A percentile compares a stretch with the other conserved stretches of the same genome.
These are phyloP conservation scores for Aristolochia fimbriata DNA, from an alignment of 164 flowering plant genomes.

Conservation along the genomic window DNA sequence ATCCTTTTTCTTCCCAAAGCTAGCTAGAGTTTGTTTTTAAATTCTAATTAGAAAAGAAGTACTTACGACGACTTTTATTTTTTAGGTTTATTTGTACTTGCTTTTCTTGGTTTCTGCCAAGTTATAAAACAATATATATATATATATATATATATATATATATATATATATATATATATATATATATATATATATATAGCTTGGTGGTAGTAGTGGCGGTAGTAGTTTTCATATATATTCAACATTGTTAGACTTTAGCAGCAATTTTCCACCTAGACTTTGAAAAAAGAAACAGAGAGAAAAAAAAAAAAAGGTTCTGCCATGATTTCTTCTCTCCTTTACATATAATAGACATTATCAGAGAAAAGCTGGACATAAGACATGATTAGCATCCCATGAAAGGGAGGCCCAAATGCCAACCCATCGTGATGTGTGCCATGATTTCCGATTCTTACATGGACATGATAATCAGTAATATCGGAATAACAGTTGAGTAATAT, in stretches of 20 bases:
- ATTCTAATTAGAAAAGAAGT: no score
- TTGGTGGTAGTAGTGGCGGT: conserved; percentile 1
- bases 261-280: conserved; percentile 3
- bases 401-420: background rate
- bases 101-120: background rate
- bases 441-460: background rate
- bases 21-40: no score
- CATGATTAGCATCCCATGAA: conserved; percentile 2
- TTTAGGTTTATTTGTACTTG: no score
- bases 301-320: conserved; percentile 3
- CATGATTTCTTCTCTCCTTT: conserved; percentile 8
- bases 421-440: background rate
- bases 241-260: conserved; percentile 18
- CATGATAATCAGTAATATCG: no score
- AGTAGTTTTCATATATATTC: conserved; percentile 16
- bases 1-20: no score
- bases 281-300: conserved; percentile 5
- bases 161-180: no score
- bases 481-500: no score
- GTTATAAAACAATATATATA: background rate
- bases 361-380: no score
- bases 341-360: background rate
- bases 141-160: no score
- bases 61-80: no score
- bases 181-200: no score